Percentiles rank a stretch among this genome's conserved stretches.
Evolutionary conservation across 768 basidiomycete species (phyloP).

Genomic region (Boletales sp.): DNA sequence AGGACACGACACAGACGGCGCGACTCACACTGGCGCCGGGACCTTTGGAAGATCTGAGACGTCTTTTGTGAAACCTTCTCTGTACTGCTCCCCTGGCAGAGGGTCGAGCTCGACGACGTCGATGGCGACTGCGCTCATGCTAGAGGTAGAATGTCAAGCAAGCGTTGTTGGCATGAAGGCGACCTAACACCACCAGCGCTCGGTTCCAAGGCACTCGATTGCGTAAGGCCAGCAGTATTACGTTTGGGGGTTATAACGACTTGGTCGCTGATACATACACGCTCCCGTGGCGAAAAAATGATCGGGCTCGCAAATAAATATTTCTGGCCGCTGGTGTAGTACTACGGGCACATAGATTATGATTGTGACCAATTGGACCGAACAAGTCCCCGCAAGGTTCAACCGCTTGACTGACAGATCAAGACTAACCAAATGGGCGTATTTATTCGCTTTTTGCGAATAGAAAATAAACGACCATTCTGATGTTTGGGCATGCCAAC

Average conservation of each 20-base stretch:
- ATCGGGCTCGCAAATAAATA: too few relatives aligned
- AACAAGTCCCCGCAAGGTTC: too few relatives aligned
- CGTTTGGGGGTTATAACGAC: too few relatives aligned
- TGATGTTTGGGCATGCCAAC: neutral
- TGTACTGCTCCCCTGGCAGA: neutral
- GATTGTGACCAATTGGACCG: too few relatives aligned
- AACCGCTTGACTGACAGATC: too few relatives aligned
- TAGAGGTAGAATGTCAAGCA: constrained; percentile 1
- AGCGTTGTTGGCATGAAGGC: constrained; percentile 1
- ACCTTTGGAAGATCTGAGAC: constrained; percentile 15
- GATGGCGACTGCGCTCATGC: constrained; percentile 11
- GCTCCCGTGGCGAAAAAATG: too few relatives aligned
- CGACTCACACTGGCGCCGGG: constrained; percentile 27
- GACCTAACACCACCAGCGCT: constrained; percentile 7
- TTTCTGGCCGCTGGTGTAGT: too few relatives aligned
- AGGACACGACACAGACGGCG: neutral
- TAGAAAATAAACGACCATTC: too few relatives aligned
- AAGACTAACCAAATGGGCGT: too few relatives aligned
- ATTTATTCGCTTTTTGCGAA: too few relatives aligned
- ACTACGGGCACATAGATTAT: too few relatives aligned
- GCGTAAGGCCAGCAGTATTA: constrained; percentile 7
- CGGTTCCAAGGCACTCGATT: neutral
- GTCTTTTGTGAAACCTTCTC: constrained; percentile 7
- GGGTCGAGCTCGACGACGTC: constrained; percentile 4
- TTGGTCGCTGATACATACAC: too few relatives aligned